These are phyloP conservation scores for Trichoderma lentiforme DNA, from an alignment of 2,329 filamentous ascomycete species.

Conservation along the genomic window DNA sequence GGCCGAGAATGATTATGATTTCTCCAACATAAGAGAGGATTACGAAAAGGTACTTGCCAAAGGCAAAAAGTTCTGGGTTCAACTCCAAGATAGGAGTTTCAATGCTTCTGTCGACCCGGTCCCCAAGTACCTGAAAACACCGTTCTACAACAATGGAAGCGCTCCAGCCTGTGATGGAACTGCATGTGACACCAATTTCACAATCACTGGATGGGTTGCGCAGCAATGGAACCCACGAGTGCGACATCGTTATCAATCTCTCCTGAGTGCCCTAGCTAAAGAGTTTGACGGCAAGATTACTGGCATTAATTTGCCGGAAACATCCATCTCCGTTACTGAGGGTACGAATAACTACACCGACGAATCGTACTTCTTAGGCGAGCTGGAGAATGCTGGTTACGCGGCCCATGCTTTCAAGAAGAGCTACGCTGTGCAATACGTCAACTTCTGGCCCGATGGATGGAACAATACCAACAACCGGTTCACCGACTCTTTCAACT, in stretches of 20 bases:
- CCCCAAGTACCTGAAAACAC: conserved; percentile 21
- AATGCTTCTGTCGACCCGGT: conserved; percentile 17
- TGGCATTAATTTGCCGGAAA: conserved; percentile 24
- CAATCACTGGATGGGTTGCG: background rate
- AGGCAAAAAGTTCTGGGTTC: conserved; percentile 25
- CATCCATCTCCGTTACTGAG: conserved; percentile 15
- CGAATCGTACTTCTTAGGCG: conserved; percentile 14
- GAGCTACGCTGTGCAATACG: conserved; percentile 23
- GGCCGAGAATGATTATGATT: background rate
- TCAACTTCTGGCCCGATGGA: conserved; percentile 25
- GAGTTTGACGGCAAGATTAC: conserved; percentile 22
- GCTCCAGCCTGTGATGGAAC: conserved; percentile 20
- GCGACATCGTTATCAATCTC: conserved; percentile 20
- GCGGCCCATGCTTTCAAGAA: conserved; percentile 20
- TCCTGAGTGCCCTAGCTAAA: conserved; percentile 18
- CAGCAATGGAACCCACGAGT: conserved; percentile 15
- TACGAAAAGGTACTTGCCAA: conserved; percentile 31
- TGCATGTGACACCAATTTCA: conserved; percentile 13
- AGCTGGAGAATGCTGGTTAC: conserved; percentile 19
- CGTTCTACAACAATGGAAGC: conserved; percentile 24
- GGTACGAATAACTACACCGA: conserved; percentile 17
- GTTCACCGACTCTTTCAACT: conserved; percentile 19
- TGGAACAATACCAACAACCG: conserved; percentile 19
- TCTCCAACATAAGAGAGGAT: background rate
- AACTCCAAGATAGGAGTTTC: conserved; percentile 24